These are phyloP conservation scores for Gloeophyllum trabeum DNA, from an alignment of 768 basidiomycete genomes.

Conservation along the genomic window DNA sequence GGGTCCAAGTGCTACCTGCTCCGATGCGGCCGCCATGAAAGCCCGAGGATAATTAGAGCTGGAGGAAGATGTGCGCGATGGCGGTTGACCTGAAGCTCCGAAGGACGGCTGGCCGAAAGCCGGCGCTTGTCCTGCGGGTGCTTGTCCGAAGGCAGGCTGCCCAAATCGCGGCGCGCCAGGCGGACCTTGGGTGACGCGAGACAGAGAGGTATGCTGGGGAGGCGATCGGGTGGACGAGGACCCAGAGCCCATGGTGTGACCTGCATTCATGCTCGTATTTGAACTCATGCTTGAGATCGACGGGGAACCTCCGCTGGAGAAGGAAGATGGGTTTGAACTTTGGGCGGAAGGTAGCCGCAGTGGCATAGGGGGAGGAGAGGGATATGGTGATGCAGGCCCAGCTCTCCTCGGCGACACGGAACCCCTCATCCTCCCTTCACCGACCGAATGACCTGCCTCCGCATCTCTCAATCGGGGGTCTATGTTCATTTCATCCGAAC, in stretches of 20 bases:
- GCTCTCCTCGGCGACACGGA: constrained; percentile 11
- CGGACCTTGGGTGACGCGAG: not conserved
- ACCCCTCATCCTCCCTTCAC: constrained; percentile 20
- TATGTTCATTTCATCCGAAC: constrained; percentile 23
- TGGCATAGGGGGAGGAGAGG: not conserved
- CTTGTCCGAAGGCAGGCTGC: constrained; percentile 4
- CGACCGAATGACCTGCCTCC: constrained; percentile 23
- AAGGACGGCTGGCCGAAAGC: constrained; percentile 7
- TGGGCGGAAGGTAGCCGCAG: not conserved
- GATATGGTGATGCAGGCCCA: constrained; percentile 10
- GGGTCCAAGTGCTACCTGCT: not conserved
- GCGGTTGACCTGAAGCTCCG: not conserved
- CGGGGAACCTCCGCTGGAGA: not conserved
- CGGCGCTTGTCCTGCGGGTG: not conserved
- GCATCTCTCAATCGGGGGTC: constrained; percentile 24
- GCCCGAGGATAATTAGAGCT: not conserved
- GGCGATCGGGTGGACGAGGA: too few species aligned
- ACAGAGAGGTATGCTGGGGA: not conserved
- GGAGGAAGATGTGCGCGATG: not conserved
- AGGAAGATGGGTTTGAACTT: too few species aligned
- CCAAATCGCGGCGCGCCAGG: constrained; percentile 9
- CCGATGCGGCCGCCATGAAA: not conserved
- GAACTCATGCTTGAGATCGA: not conserved
- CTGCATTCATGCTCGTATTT: too few species aligned
- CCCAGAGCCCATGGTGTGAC: too few species aligned